Evolutionary conservation across 1,284 basidiomycete species (phyloP).

Genomic region (Sporisorium sorghi): DNA sequence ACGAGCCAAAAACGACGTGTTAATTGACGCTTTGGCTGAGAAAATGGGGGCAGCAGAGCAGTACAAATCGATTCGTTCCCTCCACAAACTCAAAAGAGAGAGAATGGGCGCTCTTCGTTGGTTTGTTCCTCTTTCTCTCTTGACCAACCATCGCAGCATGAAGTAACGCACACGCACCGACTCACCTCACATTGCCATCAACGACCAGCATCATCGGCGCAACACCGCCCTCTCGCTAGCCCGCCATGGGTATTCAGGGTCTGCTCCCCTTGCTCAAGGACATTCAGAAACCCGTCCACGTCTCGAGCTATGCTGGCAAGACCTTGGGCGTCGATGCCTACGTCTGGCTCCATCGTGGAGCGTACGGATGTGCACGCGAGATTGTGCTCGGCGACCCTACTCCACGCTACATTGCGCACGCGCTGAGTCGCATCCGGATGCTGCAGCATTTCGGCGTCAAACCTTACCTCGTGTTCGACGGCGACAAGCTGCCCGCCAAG

Average conservation of each 20-base stretch:
- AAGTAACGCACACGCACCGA: not conserved
- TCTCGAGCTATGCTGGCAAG: conserved; percentile 56
- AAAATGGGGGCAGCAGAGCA: conserved; percentile 3
- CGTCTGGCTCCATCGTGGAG: conserved; percentile 96
- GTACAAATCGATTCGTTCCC: conserved; percentile 6
- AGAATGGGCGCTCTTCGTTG: too few relatives aligned
- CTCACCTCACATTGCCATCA: not conserved
- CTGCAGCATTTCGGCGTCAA: conserved; percentile 84
- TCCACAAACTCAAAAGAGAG: conserved; percentile 2
- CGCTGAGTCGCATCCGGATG: conserved; percentile 90
- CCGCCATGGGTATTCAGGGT: conserved; percentile 81
- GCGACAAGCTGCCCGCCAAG: conserved; percentile 94
- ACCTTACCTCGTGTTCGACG: conserved; percentile 96
- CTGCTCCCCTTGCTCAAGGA: conserved; percentile 91
- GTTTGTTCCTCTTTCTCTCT: not conserved
- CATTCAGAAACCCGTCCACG: conserved; percentile 71
- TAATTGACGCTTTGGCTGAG: conserved; percentile 12
- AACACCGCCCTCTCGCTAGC: not conserved
- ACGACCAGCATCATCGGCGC: not conserved
- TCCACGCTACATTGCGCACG: conserved; percentile 90
- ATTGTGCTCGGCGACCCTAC: conserved; percentile 86
- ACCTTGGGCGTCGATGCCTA: conserved; percentile 85
- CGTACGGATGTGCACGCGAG: conserved; percentile 87
- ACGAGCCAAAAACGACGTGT: conserved; percentile 21
- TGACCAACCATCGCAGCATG: conserved; percentile 1